Conservation (phyloP, 2,329 filamentous ascomycete species). For the Ceratocystis eucalypticola region DNA sequence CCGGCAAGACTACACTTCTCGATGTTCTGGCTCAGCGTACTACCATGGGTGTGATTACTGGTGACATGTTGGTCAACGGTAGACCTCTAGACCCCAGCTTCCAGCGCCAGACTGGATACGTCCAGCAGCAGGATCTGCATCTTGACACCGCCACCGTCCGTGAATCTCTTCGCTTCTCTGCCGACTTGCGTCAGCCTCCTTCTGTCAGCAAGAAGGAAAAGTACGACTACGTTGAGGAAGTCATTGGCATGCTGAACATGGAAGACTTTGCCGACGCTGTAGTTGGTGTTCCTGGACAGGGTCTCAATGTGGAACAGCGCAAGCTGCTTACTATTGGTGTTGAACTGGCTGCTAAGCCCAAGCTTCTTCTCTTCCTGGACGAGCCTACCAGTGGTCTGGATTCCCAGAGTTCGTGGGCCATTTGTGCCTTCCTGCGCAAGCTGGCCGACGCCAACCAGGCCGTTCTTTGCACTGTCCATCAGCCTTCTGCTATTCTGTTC, state of each 20-base stretch:
- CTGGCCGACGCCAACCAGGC: constrained; percentile 42
- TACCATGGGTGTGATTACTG: constrained; percentile 48
- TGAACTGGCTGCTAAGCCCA: constrained; percentile 42
- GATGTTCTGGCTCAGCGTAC: constrained; percentile 36
- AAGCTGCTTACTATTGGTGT: constrained; percentile 51
- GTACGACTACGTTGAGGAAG: constrained; percentile 47
- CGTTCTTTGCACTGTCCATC: constrained; percentile 42
- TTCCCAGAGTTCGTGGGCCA: constrained; percentile 49
- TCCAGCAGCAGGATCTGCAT: constrained; percentile 35
- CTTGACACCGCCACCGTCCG: constrained; percentile 42
- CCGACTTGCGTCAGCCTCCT: constrained; percentile 44
- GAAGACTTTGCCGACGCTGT: constrained; percentile 52
- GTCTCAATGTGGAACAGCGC: constrained; percentile 47
- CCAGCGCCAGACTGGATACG: constrained; percentile 52
- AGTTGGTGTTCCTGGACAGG: constrained; percentile 48
- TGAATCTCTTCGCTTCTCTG: constrained; percentile 41
- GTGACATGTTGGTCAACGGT: constrained; percentile 53
- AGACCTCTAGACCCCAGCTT: constrained; percentile 42
- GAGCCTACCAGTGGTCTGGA: constrained; percentile 51
- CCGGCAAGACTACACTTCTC: constrained; percentile 33
- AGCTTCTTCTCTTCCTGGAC: constrained; percentile 48
- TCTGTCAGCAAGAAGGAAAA: constrained; percentile 43
- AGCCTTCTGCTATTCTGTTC: constrained; percentile 41
- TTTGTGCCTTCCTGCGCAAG: constrained; percentile 47
- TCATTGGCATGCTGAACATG: constrained; percentile 55